Evolutionary conservation across 192 early-diverging fungal genomes (phyloP).

Genomic region (Linnemannia elongata): DNA sequence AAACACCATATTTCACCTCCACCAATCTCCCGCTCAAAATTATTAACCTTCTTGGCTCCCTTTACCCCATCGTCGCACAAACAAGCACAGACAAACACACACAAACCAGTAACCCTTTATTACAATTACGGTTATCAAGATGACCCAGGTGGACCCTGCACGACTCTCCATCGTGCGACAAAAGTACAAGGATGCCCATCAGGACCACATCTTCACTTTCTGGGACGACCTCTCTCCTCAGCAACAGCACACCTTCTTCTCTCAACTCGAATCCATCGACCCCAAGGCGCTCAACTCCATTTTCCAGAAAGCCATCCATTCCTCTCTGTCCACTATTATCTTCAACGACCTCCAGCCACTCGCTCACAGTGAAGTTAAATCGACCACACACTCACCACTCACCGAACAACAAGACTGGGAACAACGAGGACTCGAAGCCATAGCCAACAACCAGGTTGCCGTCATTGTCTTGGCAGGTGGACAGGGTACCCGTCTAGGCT

Average conservation of each 20-base stretch:
- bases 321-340: slow-evolving; percentile 40
- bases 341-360: slow-evolving; percentile 72
- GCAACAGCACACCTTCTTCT: slow-evolving; percentile 68
- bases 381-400: slow-evolving; percentile 55
- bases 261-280: slow-evolving; percentile 79
- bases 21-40: neutral
- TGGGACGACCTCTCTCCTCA: slow-evolving; percentile 74
- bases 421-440: slow-evolving; percentile 75
- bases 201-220: slow-evolving; percentile 89
- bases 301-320: slow-evolving; percentile 72
- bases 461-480: slow-evolving; percentile 95
- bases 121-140: neutral
- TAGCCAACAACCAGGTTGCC: slow-evolving; percentile 85
- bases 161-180: slow-evolving; percentile 22
- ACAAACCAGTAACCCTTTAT: neutral
- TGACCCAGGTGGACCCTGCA: slow-evolving; percentile 7
- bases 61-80: neutral
- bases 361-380: slow-evolving; percentile 70
- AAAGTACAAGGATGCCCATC: slow-evolving; percentile 73
- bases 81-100: neutral
- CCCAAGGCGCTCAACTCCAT: slow-evolving; percentile 80
- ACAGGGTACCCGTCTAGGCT: slow-evolving; percentile 85
- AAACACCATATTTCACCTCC: neutral
- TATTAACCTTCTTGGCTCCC: neutral
- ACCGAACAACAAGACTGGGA: slow-evolving; percentile 72